A percentile compares a stretch with the other conserved stretches of the same genome.
These are phyloP conservation scores for Xylaria intraflava DNA, from an alignment of 495 filamentous ascomycete species.

Conservation along the genomic window DNA sequence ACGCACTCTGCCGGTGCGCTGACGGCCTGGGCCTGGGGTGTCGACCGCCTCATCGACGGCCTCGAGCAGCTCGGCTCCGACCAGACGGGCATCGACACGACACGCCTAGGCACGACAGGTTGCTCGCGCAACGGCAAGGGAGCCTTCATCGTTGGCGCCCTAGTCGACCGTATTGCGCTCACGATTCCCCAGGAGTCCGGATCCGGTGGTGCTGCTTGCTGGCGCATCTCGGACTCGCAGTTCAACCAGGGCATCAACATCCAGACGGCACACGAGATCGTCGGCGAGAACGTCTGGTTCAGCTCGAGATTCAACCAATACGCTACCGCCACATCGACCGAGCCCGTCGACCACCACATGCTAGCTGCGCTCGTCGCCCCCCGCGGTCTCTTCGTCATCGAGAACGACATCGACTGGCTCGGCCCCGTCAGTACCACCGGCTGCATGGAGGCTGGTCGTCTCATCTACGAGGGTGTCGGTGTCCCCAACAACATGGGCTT, in stretches of 20 bases:
- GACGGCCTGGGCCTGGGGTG: slow-evolving; percentile 49
- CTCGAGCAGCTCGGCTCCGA: slow-evolving; percentile 39
- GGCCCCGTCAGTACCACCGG: slow-evolving; percentile 43
- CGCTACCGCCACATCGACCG: slow-evolving; percentile 29
- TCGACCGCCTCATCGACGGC: slow-evolving; percentile 46
- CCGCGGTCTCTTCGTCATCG: slow-evolving; percentile 41
- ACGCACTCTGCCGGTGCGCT: slow-evolving; percentile 42
- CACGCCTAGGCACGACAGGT: slow-evolving; percentile 43
- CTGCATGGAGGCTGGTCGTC: slow-evolving; percentile 49
- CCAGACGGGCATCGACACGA: slow-evolving; percentile 40
- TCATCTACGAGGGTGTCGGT: slow-evolving; percentile 46
- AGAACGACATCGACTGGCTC: slow-evolving; percentile 53
- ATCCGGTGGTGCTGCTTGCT: slow-evolving; percentile 45
- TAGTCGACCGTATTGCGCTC: slow-evolving; percentile 45
- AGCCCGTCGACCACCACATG: slow-evolving; percentile 48
- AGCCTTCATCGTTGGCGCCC: slow-evolving; percentile 44
- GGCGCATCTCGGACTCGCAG: slow-evolving; percentile 41
- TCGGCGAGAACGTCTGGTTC: slow-evolving; percentile 49
- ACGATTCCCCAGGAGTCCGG: slow-evolving; percentile 49
- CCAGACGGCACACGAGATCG: slow-evolving; percentile 44
- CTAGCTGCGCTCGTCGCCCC: slow-evolving; percentile 42
- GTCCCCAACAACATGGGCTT: slow-evolving; percentile 44
- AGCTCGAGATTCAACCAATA: slow-evolving; percentile 36
- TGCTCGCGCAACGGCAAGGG: slow-evolving; percentile 52
- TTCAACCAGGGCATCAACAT: slow-evolving; percentile 41